Evolutionary conservation across 345 rosid genomes (phyloP), one percentile per base, ranked within the genome.

Genomic region (Arabis hirsuta): DNA sequence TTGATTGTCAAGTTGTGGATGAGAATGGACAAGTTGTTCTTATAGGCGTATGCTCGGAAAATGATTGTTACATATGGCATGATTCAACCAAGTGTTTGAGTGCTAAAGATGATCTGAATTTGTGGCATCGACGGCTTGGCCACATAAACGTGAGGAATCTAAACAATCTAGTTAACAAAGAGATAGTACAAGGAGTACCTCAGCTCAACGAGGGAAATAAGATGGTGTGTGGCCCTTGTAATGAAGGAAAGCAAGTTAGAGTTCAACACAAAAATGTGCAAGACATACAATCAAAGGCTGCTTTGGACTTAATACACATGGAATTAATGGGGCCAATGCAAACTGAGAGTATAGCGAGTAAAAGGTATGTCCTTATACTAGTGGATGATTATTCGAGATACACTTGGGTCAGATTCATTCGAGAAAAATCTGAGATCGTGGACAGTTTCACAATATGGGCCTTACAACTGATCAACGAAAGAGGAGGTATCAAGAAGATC

Each of bases 21-120:
- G n/a, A 22, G 1, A 0, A 4, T 3, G 3, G 13, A 9, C 2
- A 20, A 3, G 27, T 4, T 1, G 2, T 11, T 0, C 0, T 22
- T 0, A 10, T 0, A 4, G 55, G 55, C 11, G 6, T 6, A 0
- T 0, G 56, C 6, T 12, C 56, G 0, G 16, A 8, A 5, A 52
- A 26, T 3, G 12, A 52, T 0, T 26, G 7, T 6, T 52, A 52
- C 14, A 52, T 52, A 10, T 52, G 4, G 36, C 4, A 5, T 2
- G 6, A 2, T 0, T 52, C 8, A 5, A 0, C 3, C 0, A 26
- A 2, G 0, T 52, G 36, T 1, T 1, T 52, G 3, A 24, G 36
- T 24, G 9, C 56, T 2, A 26, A 3, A 0, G 56, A 52, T 27
- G 16, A 47, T 47, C 12, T 52, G 0, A 27, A 12, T 2, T 0